These are phyloP conservation scores for Kluyveromyces sp. DNA, from an alignment of 1,139 yeast species.

Conservation along the genomic window DNA sequence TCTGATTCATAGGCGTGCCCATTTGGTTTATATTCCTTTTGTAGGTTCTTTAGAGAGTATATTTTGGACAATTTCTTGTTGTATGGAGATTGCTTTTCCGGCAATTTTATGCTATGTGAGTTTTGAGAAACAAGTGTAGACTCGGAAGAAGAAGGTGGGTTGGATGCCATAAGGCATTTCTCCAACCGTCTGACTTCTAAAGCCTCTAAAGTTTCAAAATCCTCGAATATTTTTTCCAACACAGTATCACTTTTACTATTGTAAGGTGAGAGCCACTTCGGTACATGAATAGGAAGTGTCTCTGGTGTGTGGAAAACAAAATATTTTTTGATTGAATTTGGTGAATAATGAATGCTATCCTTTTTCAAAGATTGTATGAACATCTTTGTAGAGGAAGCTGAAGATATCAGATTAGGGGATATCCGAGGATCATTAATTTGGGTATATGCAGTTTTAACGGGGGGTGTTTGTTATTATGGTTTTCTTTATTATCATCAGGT, in stretches of 20 bases:
- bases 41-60: slow-evolving; percentile 21
- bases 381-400: slow-evolving; percentile 16
- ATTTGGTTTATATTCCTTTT: slow-evolving; percentile 8
- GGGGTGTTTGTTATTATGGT: background rate
- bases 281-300: slow-evolving; percentile 26
- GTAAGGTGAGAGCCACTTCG: slow-evolving; percentile 42
- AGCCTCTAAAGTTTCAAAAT: slow-evolving; percentile 45
- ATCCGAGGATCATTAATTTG: background rate
- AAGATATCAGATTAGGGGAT: background rate
- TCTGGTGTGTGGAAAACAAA: slow-evolving; percentile 23
- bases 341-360: slow-evolving; percentile 36
- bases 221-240: slow-evolving; percentile 37
- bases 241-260: slow-evolving; percentile 28
- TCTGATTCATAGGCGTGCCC: slow-evolving; percentile 7
- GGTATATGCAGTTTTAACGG: slow-evolving; percentile 4
- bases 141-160: background rate
- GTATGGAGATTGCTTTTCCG: background rate
- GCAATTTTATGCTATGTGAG: background rate
- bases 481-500: background rate
- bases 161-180: slow-evolving; percentile 15
- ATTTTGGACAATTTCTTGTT: slow-evolving; percentile 2
- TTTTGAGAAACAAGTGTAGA: background rate
- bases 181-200: slow-evolving; percentile 44
- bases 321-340: slow-evolving; percentile 24
- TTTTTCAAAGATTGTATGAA: slow-evolving; percentile 32